Evolutionary conservation across 441 rosid species (phyloP).

Genomic region (Syzygium syzygioides): DNA sequence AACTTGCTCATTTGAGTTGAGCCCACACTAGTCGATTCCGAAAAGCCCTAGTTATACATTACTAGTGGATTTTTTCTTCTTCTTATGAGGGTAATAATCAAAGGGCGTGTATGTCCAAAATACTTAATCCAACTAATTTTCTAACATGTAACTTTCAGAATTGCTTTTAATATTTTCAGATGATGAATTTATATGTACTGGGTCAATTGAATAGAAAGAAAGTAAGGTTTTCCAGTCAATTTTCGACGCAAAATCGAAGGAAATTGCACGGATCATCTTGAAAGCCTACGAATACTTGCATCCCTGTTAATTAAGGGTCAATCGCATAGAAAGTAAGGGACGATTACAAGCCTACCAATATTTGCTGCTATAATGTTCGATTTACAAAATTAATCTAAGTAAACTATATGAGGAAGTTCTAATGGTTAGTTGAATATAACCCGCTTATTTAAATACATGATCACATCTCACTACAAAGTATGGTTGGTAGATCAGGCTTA

Average conservation of each 20-base stretch:
- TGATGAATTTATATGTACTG: background rate
- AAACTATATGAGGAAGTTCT: background rate
- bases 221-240: background rate
- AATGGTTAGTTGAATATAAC: no score
- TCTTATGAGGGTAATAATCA: background rate
- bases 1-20: background rate
- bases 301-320: no score
- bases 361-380: no score
- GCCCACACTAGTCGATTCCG: background rate
- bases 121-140: background rate
- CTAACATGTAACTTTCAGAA: background rate
- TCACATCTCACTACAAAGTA: background rate
- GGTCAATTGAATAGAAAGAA: background rate
- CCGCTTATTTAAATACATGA: background rate
- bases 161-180: background rate
- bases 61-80: background rate
- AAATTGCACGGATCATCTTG: background rate
- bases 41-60: background rate
- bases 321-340: no score
- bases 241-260: background rate
- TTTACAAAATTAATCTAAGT: background rate
- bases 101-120: background rate
- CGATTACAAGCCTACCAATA: no score
- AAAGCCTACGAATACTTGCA: no score
- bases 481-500: background rate